A percentile compares a stretch with the other conserved stretches of the same genome.
phyloP scores from a whole-genome alignment of 2,329 filamentous ascomycete genomes.

The Knoxdaviesia capensis region DNA sequence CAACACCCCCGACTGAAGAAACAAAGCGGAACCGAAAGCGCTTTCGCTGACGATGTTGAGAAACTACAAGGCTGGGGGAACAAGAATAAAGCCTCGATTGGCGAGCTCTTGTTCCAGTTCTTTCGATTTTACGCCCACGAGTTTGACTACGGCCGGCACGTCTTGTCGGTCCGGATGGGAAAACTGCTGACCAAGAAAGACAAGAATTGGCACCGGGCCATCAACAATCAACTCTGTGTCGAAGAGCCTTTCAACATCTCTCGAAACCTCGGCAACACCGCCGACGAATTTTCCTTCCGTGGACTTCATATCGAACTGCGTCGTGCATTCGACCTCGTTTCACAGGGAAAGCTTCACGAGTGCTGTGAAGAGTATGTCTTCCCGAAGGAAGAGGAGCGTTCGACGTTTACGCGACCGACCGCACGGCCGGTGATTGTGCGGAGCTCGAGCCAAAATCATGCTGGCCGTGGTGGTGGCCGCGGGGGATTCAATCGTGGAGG shows the following conservation, averaged over 20 bases:
- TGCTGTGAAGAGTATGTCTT: slow-evolving; percentile 80
- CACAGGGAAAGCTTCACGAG: slow-evolving; percentile 57
- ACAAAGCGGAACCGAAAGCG: slow-evolving; percentile 43
- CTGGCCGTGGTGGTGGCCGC: slow-evolving; percentile 19
- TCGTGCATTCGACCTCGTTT: slow-evolving; percentile 67
- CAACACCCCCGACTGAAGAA: slow-evolving; percentile 36
- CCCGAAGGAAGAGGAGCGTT: slow-evolving; percentile 57
- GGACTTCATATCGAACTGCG: slow-evolving; percentile 81
- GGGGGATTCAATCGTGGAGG: slow-evolving; percentile 19
- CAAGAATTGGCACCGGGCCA: slow-evolving; percentile 67
- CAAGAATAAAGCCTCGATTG: slow-evolving; percentile 64
- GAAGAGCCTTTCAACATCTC: slow-evolving; percentile 89
- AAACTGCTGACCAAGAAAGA: slow-evolving; percentile 60
- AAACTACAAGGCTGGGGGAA: slow-evolving; percentile 54
- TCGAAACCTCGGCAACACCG: slow-evolving; percentile 87
- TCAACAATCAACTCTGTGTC: slow-evolving; percentile 76
- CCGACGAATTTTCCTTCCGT: slow-evolving; percentile 82
- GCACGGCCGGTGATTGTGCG: slow-evolving; percentile 33
- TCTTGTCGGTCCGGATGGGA: slow-evolving; percentile 70
- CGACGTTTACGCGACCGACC: slow-evolving; percentile 34
- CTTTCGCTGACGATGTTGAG: slow-evolving; percentile 74
- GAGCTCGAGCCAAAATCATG: slow-evolving; percentile 39
- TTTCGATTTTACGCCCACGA: slow-evolving; percentile 91
- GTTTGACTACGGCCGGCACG: slow-evolving; percentile 69
- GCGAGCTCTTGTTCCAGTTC: slow-evolving; percentile 82